Evolutionary conservation across 257 asterid genomes (phyloP).

Genomic region (Prunella vulgaris): DNA sequence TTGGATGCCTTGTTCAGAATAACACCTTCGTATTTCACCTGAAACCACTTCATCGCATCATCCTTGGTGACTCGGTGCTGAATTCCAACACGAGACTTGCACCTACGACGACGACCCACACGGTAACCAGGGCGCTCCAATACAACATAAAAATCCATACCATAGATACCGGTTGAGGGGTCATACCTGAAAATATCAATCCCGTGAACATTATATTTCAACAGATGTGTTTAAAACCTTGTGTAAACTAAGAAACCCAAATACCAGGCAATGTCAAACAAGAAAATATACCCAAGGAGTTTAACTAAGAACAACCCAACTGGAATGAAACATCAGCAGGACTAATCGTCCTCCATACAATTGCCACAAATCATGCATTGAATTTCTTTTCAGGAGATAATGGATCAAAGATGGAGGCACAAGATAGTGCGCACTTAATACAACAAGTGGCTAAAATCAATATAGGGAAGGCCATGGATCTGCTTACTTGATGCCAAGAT

Average conservation of each 20-base stretch:
- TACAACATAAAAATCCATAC: conserved; percentile 47
- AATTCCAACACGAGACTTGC: conserved; percentile 43
- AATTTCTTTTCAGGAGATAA: neutral
- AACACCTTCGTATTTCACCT: conserved; percentile 53
- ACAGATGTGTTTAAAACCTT: neutral
- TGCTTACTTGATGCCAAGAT: conserved; percentile 51
- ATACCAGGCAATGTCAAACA: neutral
- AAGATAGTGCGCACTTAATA: neutral
- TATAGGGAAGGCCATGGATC: neutral
- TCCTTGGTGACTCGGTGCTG: conserved; percentile 48
- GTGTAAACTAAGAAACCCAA: neutral
- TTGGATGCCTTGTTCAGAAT: conserved; percentile 51
- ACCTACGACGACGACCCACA: conserved; percentile 43
- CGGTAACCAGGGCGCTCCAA: conserved; percentile 43
- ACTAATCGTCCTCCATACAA: neutral
- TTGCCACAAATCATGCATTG: neutral
- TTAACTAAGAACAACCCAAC: neutral
- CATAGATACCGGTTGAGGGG: conserved; percentile 54
- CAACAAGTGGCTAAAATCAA: neutral
- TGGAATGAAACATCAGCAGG: neutral
- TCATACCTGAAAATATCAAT: conserved; percentile 34
- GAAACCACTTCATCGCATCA: conserved; percentile 54
- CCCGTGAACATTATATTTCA: neutral
- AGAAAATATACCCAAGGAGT: neutral
- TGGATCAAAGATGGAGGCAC: neutral